Percentiles rank a stretch among this genome's conserved stretches.
These are phyloP conservation scores for Aquilaria agallochum DNA, from an alignment of 441 rosid species.

Conservation along the genomic window DNA sequence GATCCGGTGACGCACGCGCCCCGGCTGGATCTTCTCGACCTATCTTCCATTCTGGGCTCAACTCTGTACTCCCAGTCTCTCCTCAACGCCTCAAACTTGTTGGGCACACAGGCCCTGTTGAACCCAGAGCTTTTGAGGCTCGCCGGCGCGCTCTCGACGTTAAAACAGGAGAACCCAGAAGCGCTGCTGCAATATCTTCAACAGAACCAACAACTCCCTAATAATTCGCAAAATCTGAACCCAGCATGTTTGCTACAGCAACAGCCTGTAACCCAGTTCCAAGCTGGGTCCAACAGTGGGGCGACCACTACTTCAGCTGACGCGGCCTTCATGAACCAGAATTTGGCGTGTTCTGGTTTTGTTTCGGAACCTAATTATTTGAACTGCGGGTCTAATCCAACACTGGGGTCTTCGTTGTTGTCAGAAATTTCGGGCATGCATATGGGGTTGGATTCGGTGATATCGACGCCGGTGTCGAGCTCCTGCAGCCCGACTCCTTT, in stretches of 20 bases:
- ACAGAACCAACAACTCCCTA: slow-evolving; percentile 26
- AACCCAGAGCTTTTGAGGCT: slow-evolving; percentile 44
- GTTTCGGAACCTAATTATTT: slow-evolving; percentile 23
- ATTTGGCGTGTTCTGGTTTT: slow-evolving; percentile 12
- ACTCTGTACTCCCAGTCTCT: slow-evolving; percentile 39
- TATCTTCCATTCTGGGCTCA: slow-evolving; percentile 55
- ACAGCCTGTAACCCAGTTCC: slow-evolving; percentile 14
- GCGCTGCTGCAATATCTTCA: slow-evolving; percentile 29
- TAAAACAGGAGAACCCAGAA: slow-evolving; percentile 52
- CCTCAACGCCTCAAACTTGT: slow-evolving; percentile 33
- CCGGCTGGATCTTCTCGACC: slow-evolving; percentile 63
- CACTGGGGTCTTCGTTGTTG: slow-evolving; percentile 4
- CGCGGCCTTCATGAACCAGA: slow-evolving; percentile 20
- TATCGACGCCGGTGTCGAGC: slow-evolving; percentile 50
- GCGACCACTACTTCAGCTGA: slow-evolving; percentile 13
- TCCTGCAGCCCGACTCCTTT: slow-evolving; percentile 44
- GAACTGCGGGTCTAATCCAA: slow-evolving; percentile 12
- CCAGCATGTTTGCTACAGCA: slow-evolving; percentile 20
- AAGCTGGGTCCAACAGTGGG: slow-evolving; percentile 21
- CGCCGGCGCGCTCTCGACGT: slow-evolving; percentile 32
- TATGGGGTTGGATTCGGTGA: slow-evolving; percentile 42
- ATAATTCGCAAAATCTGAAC: slow-evolving; percentile 17
- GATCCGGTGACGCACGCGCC: slow-evolving; percentile 91
- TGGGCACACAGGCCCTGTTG: slow-evolving; percentile 39
- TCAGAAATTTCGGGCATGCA: slow-evolving; percentile 28